phyloP scores from a whole-genome alignment of 108 stramenopile genomes.

The Schizochytrium sp. region DNA sequence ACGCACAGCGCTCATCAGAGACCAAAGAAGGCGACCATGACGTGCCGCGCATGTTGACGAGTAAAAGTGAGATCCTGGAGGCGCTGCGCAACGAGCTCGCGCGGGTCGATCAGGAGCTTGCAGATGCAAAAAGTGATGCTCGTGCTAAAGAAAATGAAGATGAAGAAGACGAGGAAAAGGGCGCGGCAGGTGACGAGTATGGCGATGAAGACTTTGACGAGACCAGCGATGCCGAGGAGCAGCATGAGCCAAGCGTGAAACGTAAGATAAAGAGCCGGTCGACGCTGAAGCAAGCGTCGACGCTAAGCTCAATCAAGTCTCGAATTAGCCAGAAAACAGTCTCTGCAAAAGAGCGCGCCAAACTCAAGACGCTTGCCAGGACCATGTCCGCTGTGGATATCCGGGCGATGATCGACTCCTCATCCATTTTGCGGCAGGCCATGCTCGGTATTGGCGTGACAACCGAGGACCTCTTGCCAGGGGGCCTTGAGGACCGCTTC shows the following conservation, averaged over 20 bases:
- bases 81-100: background rate
- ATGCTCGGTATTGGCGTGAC: background rate
- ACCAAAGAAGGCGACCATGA: background rate
- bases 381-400: background rate
- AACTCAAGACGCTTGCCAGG: background rate
- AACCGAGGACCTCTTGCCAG: background rate
- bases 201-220: background rate
- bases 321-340: background rate
- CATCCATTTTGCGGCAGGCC: background rate
- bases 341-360: background rate
- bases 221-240: background rate
- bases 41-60: background rate
- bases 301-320: background rate
- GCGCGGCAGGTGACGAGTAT: background rate
- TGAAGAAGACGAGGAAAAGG: background rate
- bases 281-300: background rate
- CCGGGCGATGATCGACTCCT: background rate
- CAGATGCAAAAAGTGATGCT: background rate
- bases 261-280: background rate
- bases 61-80: background rate
- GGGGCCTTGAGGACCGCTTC: background rate
- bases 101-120: background rate
- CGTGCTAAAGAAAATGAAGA: background rate
- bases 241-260: background rate
- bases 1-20: background rate